Percentiles rank a stretch among this genome's conserved stretches.
Conservation (phyloP, 108 stramenopile genomes). For the Halocafeteria seosinensis region DNA sequence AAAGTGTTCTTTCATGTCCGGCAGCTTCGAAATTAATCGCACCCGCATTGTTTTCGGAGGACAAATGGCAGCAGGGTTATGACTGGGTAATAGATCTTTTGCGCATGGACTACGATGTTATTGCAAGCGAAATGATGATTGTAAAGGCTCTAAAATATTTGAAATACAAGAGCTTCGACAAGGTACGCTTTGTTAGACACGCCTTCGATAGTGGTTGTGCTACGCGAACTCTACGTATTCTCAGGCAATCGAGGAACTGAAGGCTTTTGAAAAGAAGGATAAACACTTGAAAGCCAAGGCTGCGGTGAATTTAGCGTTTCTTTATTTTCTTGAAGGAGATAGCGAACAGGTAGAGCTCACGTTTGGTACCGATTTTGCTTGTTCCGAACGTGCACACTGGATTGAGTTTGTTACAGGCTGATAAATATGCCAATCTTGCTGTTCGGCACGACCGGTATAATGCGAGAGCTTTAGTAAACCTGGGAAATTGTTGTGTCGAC, state of each 20-base stretch:
- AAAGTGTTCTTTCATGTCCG: too few relatives aligned
- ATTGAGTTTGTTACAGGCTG: too few relatives aligned
- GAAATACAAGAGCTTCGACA: constrained; percentile 37
- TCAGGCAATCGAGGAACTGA: constrained; percentile 32
- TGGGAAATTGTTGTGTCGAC: constrained; percentile 61
- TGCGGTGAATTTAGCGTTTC: constrained; percentile 62
- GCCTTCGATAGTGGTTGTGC: constrained; percentile 21
- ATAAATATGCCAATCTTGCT: constrained; percentile 57
- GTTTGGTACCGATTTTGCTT: too few relatives aligned
- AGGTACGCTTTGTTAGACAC: too few relatives aligned
- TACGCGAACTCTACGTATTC: too few relatives aligned
- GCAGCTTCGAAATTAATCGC: constrained; percentile 57
- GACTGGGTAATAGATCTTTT: constrained; percentile 53
- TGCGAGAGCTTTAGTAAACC: constrained; percentile 71
- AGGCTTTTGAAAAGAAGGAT: constrained; percentile 59
- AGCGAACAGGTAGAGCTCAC: too few relatives aligned
- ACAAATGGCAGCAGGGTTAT: constrained; percentile 44
- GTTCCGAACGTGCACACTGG: not conserved
- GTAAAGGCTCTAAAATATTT: constrained; percentile 45
- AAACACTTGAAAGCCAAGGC: constrained; percentile 47
- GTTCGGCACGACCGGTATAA: constrained; percentile 56
- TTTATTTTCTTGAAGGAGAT: constrained; percentile 66
- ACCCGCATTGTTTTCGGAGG: constrained; percentile 34
- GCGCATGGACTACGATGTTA: constrained; percentile 33
- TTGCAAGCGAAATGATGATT: constrained; percentile 49